These are phyloP conservation scores for Teratosphaeria gauchensis DNA, from an alignment of 2,329 filamentous ascomycete species.

Conservation along the genomic window DNA sequence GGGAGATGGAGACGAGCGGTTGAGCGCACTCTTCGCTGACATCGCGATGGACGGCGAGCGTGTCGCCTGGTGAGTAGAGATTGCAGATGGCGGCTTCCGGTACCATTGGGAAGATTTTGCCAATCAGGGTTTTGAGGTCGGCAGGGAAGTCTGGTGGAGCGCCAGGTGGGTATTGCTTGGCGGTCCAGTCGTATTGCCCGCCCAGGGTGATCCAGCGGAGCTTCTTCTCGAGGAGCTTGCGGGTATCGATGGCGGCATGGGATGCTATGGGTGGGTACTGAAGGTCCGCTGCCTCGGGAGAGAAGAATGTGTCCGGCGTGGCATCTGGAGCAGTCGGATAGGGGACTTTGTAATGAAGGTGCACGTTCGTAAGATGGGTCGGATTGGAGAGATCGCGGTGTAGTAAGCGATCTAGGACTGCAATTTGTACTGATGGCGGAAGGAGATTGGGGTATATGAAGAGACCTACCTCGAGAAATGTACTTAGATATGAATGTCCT, in stretches of 20 bases:
- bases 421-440: slow-evolving; percentile 56
- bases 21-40: slow-evolving; percentile 76
- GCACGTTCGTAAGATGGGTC: slow-evolving; percentile 78
- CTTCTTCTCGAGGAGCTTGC: slow-evolving; percentile 64
- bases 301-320: slow-evolving; percentile 46
- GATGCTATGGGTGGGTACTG: slow-evolving; percentile 28
- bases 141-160: slow-evolving; percentile 64
- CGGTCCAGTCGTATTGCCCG: slow-evolving; percentile 94
- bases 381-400: slow-evolving; percentile 67
- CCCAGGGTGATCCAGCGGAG: slow-evolving; percentile 92
- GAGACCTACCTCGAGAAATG: slow-evolving; percentile 47
- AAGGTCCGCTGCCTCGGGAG: slow-evolving; percentile 50
- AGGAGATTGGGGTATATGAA: slow-evolving; percentile 67
- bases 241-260: slow-evolving; percentile 64
- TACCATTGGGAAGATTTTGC: slow-evolving; percentile 56
- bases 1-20: slow-evolving; percentile 73
- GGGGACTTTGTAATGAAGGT: slow-evolving; percentile 65
- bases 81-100: slow-evolving; percentile 91
- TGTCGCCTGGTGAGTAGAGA: slow-evolving; percentile 82
- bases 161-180: slow-evolving; percentile 64
- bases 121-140: slow-evolving; percentile 61
- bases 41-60: slow-evolving; percentile 84
- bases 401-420: slow-evolving; percentile 62
- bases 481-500: neutral
- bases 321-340: slow-evolving; percentile 40